These are phyloP conservation scores for Podospora sp. DNA, from an alignment of 495 filamentous ascomycete genomes.

Conservation along the genomic window DNA sequence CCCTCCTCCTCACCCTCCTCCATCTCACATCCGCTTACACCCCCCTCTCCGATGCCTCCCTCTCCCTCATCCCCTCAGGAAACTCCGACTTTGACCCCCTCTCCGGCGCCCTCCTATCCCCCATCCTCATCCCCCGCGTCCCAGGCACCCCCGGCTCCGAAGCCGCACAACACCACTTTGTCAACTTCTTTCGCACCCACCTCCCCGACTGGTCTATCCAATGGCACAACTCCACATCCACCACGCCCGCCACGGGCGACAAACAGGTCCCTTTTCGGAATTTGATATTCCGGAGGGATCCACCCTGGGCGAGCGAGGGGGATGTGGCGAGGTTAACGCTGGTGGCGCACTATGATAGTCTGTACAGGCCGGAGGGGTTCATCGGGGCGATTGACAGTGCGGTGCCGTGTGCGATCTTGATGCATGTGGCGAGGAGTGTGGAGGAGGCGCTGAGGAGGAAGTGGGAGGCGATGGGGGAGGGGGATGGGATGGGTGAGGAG, in stretches of 20 bases:
- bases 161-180: slow-evolving; percentile 77
- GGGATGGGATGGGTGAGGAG: slow-evolving; percentile 65
- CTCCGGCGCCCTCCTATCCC: slow-evolving; percentile 73
- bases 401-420: slow-evolving; percentile 86
- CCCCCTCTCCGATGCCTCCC: slow-evolving; percentile 69
- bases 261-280: slow-evolving; percentile 81
- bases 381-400: slow-evolving; percentile 94
- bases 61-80: slow-evolving; percentile 67
- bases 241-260: slow-evolving; percentile 71
- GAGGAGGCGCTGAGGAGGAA: slow-evolving; percentile 77
- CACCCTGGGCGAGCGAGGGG: slow-evolving; percentile 72
- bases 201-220: slow-evolving; percentile 79
- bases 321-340: slow-evolving; percentile 80
- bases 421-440: slow-evolving; percentile 80
- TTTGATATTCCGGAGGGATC: slow-evolving; percentile 84
- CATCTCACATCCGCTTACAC: slow-evolving; percentile 64
- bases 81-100: slow-evolving; percentile 80
- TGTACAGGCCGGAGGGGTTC: slow-evolving; percentile 80
- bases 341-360: slow-evolving; percentile 93
- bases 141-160: slow-evolving; percentile 79
- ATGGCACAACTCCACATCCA: slow-evolving; percentile 84
- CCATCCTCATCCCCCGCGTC: slow-evolving; percentile 88
- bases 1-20: slow-evolving; percentile 27
- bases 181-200: slow-evolving; percentile 70
- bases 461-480: slow-evolving; percentile 67